Evolutionary conservation across 139 green algal genomes (phyloP).

Genomic region (Chlorokybus atmophyticus): DNA sequence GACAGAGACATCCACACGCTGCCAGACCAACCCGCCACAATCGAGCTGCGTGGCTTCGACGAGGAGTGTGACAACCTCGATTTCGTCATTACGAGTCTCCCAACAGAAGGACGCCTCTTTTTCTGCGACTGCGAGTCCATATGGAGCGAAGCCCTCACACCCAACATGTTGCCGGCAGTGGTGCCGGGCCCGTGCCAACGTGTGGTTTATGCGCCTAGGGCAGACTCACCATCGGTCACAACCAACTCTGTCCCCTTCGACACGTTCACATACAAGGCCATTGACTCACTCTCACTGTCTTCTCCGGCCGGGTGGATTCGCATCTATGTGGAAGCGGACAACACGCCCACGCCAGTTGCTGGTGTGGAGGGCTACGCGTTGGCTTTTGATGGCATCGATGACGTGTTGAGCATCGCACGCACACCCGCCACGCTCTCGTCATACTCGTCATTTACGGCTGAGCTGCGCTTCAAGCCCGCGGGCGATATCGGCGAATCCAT

Average conservation of each 20-base stretch:
- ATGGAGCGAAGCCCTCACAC: conserved; percentile 11
- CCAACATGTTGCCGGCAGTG: conserved; percentile 2
- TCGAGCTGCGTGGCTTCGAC: conserved; percentile 14
- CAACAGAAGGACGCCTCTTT: conserved; percentile 12
- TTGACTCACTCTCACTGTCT: too few relatives aligned
- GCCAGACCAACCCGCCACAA: conserved; percentile 10
- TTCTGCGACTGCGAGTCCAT: conserved; percentile 17
- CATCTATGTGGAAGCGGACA: conserved; percentile 8
- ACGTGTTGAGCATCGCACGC: conserved; percentile 9
- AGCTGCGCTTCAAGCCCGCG: too few relatives aligned
- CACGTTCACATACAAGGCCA: conserved; percentile 8
- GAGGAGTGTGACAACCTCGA: conserved; percentile 13
- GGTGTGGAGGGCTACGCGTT: conserved; percentile 6
- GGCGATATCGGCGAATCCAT: too few relatives aligned
- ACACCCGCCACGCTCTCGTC: neutral
- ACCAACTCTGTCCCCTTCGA: neutral
- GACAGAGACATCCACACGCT: conserved; percentile 2
- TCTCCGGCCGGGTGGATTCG: neutral
- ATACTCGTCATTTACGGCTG: too few relatives aligned
- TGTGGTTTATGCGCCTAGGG: conserved; percentile 12
- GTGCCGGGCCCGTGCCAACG: conserved; percentile 15
- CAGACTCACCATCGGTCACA: neutral
- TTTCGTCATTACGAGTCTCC: conserved; percentile 6
- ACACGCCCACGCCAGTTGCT: conserved; percentile 10
- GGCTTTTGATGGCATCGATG: conserved; percentile 13